Base-by-base conservation (phyloP, 257 asterid species). In the Solanum rostratum region DNA sequence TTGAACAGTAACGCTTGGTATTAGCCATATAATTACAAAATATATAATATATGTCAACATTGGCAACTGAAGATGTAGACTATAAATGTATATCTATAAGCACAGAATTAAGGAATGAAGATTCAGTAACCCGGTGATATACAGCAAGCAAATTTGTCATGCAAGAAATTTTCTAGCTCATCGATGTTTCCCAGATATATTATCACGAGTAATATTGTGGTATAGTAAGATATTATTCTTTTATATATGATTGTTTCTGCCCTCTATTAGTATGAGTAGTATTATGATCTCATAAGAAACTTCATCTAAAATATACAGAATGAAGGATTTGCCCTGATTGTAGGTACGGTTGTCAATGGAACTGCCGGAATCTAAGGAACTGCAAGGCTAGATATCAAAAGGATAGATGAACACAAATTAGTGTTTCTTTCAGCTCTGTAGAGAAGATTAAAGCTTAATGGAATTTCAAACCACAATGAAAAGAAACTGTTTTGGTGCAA, bases 1-100 rank as follows among this genome's bases (percentile, higher is more conserved):
- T 86, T 85, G 73, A 84, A 87, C 87, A 79, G 29, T n/a, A 89
- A 57, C 52, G 84, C 41, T 22, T 74, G 0, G 43, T 45, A 46
- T 46, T 74, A 46, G 41, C 37, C 60, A 74, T 41, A 74, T 43
- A 84, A 83, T 81, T 59, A 4, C 85, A 83, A 30, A 46, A 85
- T 53, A 57, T 15, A 18, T 33, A 68, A 18, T 19, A 33, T 68
- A 68, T 33, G 65, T 68, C 9, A 18, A 8, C 45, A 66, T 33
- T 16, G 4, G 33, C 63, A 60, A 22, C 37, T 62, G 8, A 62
- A 62, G 18, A 62, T 24, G 69, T 10, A 62, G 46, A 22, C n/a
- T 15, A 14, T 29, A 16, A 19, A 29, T 65, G 13, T 30, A 30
- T 7, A 29, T 30, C 22, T 16, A 7, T 16, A 66, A 2, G 22